Evolutionary conservation across 371 early-diverging fungal genomes (phyloP).

Genomic region (Haplosporangium sp.): DNA sequence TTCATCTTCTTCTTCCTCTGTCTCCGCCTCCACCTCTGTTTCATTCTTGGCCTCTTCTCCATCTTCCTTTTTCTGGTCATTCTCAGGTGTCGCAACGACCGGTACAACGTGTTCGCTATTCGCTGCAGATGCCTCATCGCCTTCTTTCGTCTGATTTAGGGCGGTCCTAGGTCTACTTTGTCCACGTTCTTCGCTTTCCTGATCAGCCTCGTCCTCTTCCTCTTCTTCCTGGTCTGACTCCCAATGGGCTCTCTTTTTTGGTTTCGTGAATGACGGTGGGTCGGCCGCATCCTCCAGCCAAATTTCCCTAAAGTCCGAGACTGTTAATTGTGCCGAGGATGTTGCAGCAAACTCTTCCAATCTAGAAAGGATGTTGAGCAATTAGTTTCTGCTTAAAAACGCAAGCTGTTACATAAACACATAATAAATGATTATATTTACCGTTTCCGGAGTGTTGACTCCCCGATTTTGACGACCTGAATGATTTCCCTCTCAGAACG

Average conservation of each 20-base stretch:
- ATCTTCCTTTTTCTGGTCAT: conserved; percentile 30
- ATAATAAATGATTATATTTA: conserved; percentile 15
- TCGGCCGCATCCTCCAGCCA: conserved; percentile 92
- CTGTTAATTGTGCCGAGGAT: conserved; percentile 87
- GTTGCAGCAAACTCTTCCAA: conserved; percentile 92
- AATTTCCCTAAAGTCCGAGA: conserved; percentile 88
- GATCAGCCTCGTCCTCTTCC: conserved; percentile 29
- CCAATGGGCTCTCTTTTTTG: conserved; percentile 56
- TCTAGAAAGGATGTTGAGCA: conserved; percentile 30
- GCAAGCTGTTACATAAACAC: not conserved
- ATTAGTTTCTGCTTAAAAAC: not conserved
- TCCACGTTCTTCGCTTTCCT: conserved; percentile 38
- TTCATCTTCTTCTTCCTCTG: conserved; percentile 34
- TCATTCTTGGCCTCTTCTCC: conserved; percentile 27
- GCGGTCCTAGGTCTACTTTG: conserved; percentile 15
- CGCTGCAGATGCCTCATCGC: conserved; percentile 23
- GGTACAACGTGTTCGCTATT: conserved; percentile 13
- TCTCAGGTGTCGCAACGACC: conserved; percentile 5
- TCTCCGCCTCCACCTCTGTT: conserved; percentile 16
- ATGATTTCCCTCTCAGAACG: conserved; percentile 92
- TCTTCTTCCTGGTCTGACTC: conserved; percentile 38
- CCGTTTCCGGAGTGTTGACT: conserved; percentile 90
- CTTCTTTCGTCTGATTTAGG: conserved; percentile 30
- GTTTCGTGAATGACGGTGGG: conserved; percentile 88
- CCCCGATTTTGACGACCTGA: conserved; percentile 93